A percentile compares a stretch with the other conserved stretches of the same genome.
phyloP scores from a whole-genome alignment of 305 asterid genomes.

The Striga hermonthica region DNA sequence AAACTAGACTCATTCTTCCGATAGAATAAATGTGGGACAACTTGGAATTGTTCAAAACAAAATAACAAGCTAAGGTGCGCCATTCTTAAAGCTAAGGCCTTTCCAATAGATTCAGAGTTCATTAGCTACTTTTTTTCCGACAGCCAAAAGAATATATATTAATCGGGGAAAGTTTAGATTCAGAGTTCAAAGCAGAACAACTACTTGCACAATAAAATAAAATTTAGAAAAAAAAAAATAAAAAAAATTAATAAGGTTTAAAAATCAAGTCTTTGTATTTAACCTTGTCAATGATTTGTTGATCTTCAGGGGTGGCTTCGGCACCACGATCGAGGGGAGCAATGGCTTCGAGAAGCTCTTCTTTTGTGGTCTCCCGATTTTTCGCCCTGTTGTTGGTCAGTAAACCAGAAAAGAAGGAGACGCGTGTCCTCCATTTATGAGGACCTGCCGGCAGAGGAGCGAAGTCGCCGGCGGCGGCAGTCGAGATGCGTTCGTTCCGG shows the following conservation, averaged over 20 bases:
- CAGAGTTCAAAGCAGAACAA: too few species aligned
- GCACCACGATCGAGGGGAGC: conserved; percentile 90
- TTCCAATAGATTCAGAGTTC: too few species aligned
- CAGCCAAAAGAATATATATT: too few species aligned
- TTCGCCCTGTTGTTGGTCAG: conserved; percentile 45
- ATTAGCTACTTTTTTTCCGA: too few species aligned
- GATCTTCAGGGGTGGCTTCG: conserved; percentile 78
- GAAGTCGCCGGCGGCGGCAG: conserved; percentile 13
- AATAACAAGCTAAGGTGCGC: too few species aligned
- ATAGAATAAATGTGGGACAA: too few species aligned
- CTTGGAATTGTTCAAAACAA: too few species aligned
- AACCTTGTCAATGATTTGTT: conserved; percentile 55
- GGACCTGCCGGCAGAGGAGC: conserved; percentile 17
- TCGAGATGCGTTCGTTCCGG: conserved; percentile 21
- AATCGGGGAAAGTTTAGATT: too few species aligned
- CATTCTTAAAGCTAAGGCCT: too few species aligned
- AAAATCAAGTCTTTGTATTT: neutral
- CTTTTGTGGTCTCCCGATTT: conserved; percentile 49
- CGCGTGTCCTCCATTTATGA: conserved; percentile 60
- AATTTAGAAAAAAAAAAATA: neutral
- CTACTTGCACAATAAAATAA: neutral
- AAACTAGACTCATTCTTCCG: too few species aligned
- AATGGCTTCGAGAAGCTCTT: conserved; percentile 78
- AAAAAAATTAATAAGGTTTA: neutral
- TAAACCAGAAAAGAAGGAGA: conserved; percentile 71